These are phyloP conservation scores for Aspergillus sergii DNA, from an alignment of 2,329 filamentous ascomycete species.

Conservation along the genomic window DNA sequence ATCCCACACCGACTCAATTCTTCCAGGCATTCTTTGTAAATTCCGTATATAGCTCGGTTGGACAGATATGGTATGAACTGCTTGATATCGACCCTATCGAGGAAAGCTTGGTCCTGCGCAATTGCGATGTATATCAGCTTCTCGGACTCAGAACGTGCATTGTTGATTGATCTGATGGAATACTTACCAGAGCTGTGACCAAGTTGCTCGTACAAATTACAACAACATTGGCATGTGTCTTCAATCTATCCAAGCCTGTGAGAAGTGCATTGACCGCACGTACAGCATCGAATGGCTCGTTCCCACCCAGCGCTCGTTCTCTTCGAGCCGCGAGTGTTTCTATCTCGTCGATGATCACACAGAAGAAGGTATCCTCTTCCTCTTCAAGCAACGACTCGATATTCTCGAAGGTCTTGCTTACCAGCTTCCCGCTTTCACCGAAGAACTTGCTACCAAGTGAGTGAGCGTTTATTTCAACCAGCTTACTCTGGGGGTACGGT, in stretches of 20 bases:
- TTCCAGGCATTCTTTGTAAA: conserved; percentile 52
- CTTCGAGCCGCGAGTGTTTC: conserved; percentile 52
- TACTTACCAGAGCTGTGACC: conserved; percentile 42
- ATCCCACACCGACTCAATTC: conserved; percentile 45
- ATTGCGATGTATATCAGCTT: not conserved
- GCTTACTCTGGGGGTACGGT: conserved; percentile 41
- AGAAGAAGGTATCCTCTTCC: conserved; percentile 46
- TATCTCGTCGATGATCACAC: conserved; percentile 54
- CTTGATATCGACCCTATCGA: conserved; percentile 53
- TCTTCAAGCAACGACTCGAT: conserved; percentile 39
- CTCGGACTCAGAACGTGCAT: not conserved
- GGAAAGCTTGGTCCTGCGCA: conserved; percentile 47
- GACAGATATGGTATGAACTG: conserved; percentile 47
- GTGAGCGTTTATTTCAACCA: conserved; percentile 52
- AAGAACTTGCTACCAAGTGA: conserved; percentile 52
- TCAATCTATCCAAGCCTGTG: conserved; percentile 50
- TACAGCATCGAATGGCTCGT: conserved; percentile 51
- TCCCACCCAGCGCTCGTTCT: conserved; percentile 41
- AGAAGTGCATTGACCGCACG: conserved; percentile 55
- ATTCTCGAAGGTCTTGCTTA: conserved; percentile 47
- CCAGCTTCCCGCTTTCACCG: conserved; percentile 50
- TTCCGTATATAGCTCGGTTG: conserved; percentile 48
- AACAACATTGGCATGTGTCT: conserved; percentile 47
- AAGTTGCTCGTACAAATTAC: conserved; percentile 56
- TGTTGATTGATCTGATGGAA: not conserved